These are phyloP conservation scores for Tulasnella sp. DNA, from an alignment of 768 basidiomycete species.

Conservation along the genomic window DNA sequence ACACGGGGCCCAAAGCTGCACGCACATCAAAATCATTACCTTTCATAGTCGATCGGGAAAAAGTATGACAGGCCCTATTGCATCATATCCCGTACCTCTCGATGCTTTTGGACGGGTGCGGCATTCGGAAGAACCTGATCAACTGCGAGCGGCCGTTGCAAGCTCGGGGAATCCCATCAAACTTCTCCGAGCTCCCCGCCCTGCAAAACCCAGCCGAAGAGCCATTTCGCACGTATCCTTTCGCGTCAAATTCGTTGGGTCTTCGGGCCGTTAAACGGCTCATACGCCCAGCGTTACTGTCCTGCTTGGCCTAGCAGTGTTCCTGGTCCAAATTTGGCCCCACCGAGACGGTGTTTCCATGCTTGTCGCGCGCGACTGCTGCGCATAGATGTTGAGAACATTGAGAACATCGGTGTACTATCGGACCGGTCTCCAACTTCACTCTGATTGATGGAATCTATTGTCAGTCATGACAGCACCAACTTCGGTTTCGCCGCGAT, in stretches of 20 bases:
- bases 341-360: background rate
- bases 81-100: background rate
- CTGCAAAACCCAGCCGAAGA: background rate
- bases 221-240: background rate
- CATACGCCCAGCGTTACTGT: background rate
- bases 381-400: background rate
- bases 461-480: background rate
- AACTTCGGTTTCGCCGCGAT: background rate
- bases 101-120: background rate
- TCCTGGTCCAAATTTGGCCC: background rate
- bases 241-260: slow-evolving; percentile 3
- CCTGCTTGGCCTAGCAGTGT: too few relatives aligned
- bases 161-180: slow-evolving; percentile 7
- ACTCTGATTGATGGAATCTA: background rate
- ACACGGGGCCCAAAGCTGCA: too few relatives aligned
- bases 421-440: background rate
- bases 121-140: background rate
- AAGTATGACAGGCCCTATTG: background rate
- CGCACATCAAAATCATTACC: background rate
- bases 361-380: background rate
- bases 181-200: background rate
- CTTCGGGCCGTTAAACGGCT: background rate
- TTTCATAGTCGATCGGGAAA: background rate
- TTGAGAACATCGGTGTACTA: background rate
- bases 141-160: background rate